phyloP scores from a whole-genome alignment of 2,329 filamentous ascomycete species.

The Westerdykella aurantiaca region DNA sequence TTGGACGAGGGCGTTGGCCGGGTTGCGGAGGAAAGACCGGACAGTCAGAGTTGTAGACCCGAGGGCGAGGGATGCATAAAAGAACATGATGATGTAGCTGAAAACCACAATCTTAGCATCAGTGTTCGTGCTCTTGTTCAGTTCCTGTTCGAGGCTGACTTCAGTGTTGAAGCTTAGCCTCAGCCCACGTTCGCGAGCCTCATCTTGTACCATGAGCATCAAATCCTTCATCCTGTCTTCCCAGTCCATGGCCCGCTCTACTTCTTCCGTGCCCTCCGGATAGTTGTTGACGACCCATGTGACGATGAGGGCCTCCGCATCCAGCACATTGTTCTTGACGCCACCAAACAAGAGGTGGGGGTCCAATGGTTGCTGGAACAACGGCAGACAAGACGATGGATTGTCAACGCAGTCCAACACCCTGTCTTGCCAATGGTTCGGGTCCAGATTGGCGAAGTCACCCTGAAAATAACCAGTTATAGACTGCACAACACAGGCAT shows the following conservation, averaged over 20 bases:
- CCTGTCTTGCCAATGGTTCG: slow-evolving; percentile 63
- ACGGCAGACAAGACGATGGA: slow-evolving; percentile 75
- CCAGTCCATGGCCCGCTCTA: slow-evolving; percentile 79
- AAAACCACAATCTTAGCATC: slow-evolving; percentile 95
- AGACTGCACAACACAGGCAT: slow-evolving; percentile 88
- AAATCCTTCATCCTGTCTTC: slow-evolving; percentile 71
- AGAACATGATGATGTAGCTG: slow-evolving; percentile 98
- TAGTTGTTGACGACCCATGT: slow-evolving; percentile 95
- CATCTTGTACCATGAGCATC: slow-evolving; percentile 70
- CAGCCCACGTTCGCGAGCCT: slow-evolving; percentile 72
- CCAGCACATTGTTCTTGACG: slow-evolving; percentile 60
- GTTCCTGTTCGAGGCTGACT: slow-evolving; percentile 86
- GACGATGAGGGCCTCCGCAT: slow-evolving; percentile 74
- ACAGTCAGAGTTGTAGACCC: slow-evolving; percentile 80
- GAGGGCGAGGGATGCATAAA: slow-evolving; percentile 89
- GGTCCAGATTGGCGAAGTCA: slow-evolving; percentile 56
- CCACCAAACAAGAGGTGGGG: slow-evolving; percentile 83
- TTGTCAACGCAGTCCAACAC: slow-evolving; percentile 69
- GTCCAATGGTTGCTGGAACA: slow-evolving; percentile 82
- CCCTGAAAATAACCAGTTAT: slow-evolving; percentile 83
- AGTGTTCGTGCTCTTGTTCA: slow-evolving; percentile 97
- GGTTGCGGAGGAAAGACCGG: slow-evolving; percentile 72
- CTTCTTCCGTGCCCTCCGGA: slow-evolving; percentile 63
- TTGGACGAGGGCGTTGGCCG: slow-evolving; percentile 79
- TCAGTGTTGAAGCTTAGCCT: slow-evolving; percentile 92